These are phyloP conservation scores for Tricholoma flavovirens DNA, from an alignment of 768 basidiomycete genomes.

Conservation along the genomic window DNA sequence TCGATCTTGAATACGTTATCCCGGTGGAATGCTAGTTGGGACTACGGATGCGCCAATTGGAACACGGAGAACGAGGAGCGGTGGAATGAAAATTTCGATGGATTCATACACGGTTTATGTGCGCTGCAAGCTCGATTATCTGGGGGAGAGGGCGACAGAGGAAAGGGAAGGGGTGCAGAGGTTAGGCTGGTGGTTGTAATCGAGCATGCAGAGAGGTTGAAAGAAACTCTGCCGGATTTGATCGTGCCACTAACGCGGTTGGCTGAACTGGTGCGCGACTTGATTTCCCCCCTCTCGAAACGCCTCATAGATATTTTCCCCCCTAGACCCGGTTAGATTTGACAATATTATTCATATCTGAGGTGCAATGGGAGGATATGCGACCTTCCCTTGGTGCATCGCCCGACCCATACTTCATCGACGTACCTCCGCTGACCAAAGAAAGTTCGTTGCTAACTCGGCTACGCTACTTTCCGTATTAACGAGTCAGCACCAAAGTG, in stretches of 20 bases:
- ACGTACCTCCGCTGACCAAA: constrained; percentile 48
- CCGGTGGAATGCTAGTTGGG: constrained; percentile 52
- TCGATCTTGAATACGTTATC: constrained; percentile 56
- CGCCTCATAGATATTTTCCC: constrained; percentile 3
- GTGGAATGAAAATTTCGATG: constrained; percentile 63
- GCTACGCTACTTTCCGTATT: background rate
- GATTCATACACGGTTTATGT: constrained; percentile 63
- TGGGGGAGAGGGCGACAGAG: constrained; percentile 7
- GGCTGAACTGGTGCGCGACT: constrained; percentile 55
- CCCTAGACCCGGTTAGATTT: constrained; percentile 53
- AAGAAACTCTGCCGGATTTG: constrained; percentile 55
- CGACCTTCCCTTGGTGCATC: constrained; percentile 65
- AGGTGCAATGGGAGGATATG: constrained; percentile 65
- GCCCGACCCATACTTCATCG: constrained; percentile 66
- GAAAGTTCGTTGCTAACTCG: constrained; percentile 38
- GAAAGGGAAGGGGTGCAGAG: constrained; percentile 24
- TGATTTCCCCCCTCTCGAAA: background rate
- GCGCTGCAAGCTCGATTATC: constrained; percentile 28
- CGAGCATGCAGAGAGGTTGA: constrained; percentile 63
- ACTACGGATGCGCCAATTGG: constrained; percentile 60
- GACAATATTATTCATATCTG: constrained; percentile 58
- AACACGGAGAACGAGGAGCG: constrained; percentile 29
- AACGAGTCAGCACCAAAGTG: constrained; percentile 15
- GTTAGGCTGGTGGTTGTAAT: constrained; percentile 55
- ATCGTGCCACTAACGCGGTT: constrained; percentile 68